Conservation (phyloP, 1,139 yeast genomes). For the Trichomonascaceae sp. region DNA sequence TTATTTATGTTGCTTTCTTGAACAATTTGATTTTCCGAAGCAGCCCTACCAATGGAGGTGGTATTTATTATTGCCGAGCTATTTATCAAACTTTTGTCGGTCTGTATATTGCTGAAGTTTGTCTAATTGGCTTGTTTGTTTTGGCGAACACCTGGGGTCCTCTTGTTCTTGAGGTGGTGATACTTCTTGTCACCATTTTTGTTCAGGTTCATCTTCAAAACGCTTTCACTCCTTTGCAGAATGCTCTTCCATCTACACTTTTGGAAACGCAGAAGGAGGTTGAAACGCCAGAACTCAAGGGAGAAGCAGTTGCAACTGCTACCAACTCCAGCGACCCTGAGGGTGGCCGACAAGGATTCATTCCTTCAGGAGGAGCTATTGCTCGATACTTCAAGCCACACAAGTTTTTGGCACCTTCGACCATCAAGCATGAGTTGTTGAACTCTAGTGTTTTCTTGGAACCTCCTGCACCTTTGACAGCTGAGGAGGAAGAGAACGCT, state of each 20-base stretch:
- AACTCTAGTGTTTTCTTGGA: constrained; percentile 43
- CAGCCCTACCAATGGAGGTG: constrained; percentile 67
- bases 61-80: constrained; percentile 82
- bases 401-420: constrained; percentile 39
- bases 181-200: constrained; percentile 57
- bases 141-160: constrained; percentile 97
- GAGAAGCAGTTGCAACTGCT: constrained; percentile 5
- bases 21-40: constrained; percentile 74
- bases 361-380: constrained; percentile 18
- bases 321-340: constrained; percentile 6
- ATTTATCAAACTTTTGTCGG: constrained; percentile 85
- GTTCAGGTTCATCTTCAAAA: constrained; percentile 54
- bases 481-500: constrained; percentile 44
- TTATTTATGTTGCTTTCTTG: constrained; percentile 71
- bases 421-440: constrained; percentile 26
- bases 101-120: constrained; percentile 76
- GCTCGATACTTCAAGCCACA: constrained; percentile 49
- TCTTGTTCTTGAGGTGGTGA: constrained; percentile 64
- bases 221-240: constrained; percentile 61
- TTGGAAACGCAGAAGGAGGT: constrained; percentile 14
- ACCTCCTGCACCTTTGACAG: constrained; percentile 25
- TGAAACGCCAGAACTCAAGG: constrained; percentile 5
- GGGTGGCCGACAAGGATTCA: constrained; percentile 1
- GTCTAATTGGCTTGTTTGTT: constrained; percentile 77
- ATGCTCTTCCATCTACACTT: constrained; percentile 57